These are phyloP conservation scores for Rhizoclosmatium sp. DNA, from an alignment of 192 early-diverging fungal genomes.

Conservation along the genomic window DNA sequence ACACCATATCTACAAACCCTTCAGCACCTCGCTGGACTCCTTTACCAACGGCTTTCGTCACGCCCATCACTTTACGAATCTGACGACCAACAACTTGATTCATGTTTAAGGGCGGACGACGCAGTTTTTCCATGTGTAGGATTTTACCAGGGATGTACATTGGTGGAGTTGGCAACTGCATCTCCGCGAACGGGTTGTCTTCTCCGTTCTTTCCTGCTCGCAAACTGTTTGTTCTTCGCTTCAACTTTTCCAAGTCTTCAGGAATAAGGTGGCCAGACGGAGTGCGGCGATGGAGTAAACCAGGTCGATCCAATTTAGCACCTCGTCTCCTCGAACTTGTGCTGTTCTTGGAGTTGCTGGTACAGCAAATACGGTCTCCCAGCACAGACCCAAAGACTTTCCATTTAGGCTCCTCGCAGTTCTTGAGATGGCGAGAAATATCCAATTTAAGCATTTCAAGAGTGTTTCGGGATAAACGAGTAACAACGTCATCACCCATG, in stretches of 20 bases:
- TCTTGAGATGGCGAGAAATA: slow-evolving; percentile 35
- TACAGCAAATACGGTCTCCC: slow-evolving; percentile 19
- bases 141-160: slow-evolving; percentile 51
- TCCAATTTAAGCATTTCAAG: slow-evolving; percentile 51
- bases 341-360: background rate
- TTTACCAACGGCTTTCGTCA: slow-evolving; percentile 23
- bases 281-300: slow-evolving; percentile 33
- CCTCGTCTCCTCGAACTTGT: background rate
- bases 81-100: slow-evolving; percentile 25
- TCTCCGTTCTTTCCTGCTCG: slow-evolving; percentile 27
- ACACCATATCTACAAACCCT: slow-evolving; percentile 30
- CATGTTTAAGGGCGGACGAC: slow-evolving; percentile 37
- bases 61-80: slow-evolving; percentile 1
- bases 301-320: slow-evolving; percentile 6
- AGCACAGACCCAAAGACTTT: slow-evolving; percentile 44
- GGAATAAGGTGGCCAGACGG: slow-evolving; percentile 27
- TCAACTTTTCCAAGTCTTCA: slow-evolving; percentile 26
- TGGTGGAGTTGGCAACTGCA: slow-evolving; percentile 2
- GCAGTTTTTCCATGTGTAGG: slow-evolving; percentile 51
- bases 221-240: slow-evolving; percentile 21
- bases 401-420: slow-evolving; percentile 48
- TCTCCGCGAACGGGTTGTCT: slow-evolving; percentile 13
- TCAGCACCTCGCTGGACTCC: slow-evolving; percentile 30
- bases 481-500: slow-evolving; percentile 51
- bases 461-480: slow-evolving; percentile 41